Percentiles rank a stretch among this genome's conserved stretches.
Evolutionary conservation across 257 asterid species (phyloP).

Genomic region (Coffea canephora): DNA sequence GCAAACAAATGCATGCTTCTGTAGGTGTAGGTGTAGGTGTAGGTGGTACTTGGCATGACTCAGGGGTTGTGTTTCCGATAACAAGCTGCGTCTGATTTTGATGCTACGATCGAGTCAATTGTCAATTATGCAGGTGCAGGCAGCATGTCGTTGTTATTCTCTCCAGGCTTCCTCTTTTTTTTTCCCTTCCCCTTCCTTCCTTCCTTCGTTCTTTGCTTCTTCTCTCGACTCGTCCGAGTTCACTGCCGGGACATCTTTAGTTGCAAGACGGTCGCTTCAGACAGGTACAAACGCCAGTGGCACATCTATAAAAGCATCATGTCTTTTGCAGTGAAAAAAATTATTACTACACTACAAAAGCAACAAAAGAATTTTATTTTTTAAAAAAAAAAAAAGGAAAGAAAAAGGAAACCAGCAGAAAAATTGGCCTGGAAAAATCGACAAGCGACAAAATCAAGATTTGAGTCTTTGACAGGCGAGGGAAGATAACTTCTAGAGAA

Average conservation of each 20-base stretch:
- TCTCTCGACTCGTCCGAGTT: background rate
- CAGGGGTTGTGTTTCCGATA: background rate
- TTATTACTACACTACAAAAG: too few species aligned
- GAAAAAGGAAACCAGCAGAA: background rate
- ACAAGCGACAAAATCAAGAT: background rate
- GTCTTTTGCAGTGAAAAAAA: background rate
- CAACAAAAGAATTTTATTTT: too few species aligned
- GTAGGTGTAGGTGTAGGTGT: background rate
- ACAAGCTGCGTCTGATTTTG: background rate
- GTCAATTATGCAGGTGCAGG: slow-evolving; percentile 2
- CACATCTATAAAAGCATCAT: background rate
- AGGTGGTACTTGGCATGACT: background rate
- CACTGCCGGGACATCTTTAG: slow-evolving; percentile 7
- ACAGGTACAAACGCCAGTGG: slow-evolving; percentile 16
- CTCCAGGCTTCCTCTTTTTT: too few species aligned
- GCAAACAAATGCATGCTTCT: background rate
- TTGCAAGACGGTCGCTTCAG: slow-evolving; percentile 9
- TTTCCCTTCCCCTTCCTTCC: too few species aligned
- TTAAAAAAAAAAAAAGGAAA: too few species aligned
- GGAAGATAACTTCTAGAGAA: background rate
- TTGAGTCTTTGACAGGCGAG: background rate
- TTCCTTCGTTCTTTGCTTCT: too few species aligned
- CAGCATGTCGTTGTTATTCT: background rate
- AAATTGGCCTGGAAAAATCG: background rate
- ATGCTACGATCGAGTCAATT: background rate